phyloP scores from a whole-genome alignment of 1,139 yeast genomes.

The Kluyveromyces sp. region DNA sequence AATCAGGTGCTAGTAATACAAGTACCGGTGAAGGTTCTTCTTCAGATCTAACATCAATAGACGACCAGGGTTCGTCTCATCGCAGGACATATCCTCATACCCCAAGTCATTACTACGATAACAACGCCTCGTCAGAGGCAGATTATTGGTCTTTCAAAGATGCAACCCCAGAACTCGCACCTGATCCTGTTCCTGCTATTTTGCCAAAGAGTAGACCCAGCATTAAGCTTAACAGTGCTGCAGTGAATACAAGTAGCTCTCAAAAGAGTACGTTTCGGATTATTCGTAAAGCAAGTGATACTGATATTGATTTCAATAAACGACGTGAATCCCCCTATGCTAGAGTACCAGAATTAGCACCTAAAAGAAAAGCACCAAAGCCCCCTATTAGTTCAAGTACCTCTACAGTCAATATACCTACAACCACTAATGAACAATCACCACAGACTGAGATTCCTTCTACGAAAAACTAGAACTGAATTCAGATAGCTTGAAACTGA shows the following conservation, averaged over 20 bases:
- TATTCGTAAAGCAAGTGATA: constrained; percentile 49
- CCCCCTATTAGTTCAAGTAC: constrained; percentile 45
- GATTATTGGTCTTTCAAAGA: constrained; percentile 66
- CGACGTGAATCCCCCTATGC: constrained; percentile 68
- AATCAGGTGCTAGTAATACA: constrained; percentile 21
- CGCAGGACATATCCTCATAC: constrained; percentile 27
- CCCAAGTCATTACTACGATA: constrained; percentile 28
- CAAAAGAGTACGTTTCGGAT: constrained; percentile 47
- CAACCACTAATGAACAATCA: not conserved
- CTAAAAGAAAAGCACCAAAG: constrained; percentile 56
- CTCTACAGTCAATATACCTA: constrained; percentile 1
- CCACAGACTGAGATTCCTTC: constrained; percentile 6
- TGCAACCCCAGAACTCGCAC: constrained; percentile 27
- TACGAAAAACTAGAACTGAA: constrained; percentile 13
- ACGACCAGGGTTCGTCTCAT: constrained; percentile 21
- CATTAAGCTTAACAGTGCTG: constrained; percentile 9
- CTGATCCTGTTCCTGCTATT: constrained; percentile 6
- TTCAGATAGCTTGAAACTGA: constrained; percentile 11
- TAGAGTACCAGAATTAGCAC: constrained; percentile 39
- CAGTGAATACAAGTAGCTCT: constrained; percentile 20
- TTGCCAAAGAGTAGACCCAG: constrained; percentile 6
- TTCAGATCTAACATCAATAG: constrained; percentile 27
- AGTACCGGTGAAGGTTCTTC: constrained; percentile 27
- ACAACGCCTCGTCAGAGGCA: constrained; percentile 16
- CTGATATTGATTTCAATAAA: constrained; percentile 77